These are phyloP conservation scores for Sinapis alba DNA, from an alignment of 441 rosid species.

Conservation along the genomic window DNA sequence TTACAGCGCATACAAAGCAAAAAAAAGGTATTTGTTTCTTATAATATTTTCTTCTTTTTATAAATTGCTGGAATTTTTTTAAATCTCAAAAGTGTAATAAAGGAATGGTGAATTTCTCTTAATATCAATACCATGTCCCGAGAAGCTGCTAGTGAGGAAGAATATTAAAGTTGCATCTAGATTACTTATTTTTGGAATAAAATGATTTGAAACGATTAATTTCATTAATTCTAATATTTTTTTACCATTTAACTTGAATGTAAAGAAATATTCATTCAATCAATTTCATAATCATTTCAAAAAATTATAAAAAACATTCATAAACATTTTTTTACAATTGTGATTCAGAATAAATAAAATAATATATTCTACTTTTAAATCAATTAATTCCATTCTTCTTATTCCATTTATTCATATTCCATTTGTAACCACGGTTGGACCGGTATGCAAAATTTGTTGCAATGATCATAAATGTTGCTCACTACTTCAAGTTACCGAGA, in stretches of 20 bases:
- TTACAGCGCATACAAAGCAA: conserved; percentile 36
- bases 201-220: not conserved
- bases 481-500: not conserved
- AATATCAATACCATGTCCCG: conserved; percentile 8
- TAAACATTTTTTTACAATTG: not conserved
- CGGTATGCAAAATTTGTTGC: conserved; percentile 6
- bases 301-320: not conserved
- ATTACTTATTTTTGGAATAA: not conserved
- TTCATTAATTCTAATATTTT: not conserved
- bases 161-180: not conserved
- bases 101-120: conserved; percentile 21
- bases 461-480: not conserved
- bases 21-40: conserved; percentile 27
- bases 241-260: not conserved
- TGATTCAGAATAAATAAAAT: no score
- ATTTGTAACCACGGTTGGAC: conserved; percentile 23
- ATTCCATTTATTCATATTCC: no score
- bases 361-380: no score
- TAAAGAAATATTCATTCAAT: not conserved
- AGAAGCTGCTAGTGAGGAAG: conserved; percentile 22
- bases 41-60: not conserved
- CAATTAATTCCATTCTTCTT: no score
- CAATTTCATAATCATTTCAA: not conserved
- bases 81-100: conserved; percentile 16
- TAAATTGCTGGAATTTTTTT: not conserved